Base-by-base conservation (phyloP, 768 basidiomycete genomes). In the Hericium coralloides region DNA sequence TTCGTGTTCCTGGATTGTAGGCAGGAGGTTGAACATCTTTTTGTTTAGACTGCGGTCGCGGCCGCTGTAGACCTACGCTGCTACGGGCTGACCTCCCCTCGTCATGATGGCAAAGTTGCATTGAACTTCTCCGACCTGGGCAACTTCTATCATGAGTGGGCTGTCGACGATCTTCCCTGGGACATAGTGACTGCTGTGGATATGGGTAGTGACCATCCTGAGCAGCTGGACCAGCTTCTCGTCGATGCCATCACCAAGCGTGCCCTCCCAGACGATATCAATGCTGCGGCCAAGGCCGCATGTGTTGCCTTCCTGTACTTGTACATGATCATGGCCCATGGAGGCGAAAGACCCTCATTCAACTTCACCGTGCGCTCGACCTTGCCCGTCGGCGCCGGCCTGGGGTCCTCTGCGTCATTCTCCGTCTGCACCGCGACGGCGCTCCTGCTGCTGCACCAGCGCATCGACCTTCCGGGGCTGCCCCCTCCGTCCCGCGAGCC, bases 341-440 rank as follows among this genome's bases (percentile, higher is more conserved):
- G 72, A 56, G 72, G 73, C 31, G 72, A 76, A 31, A 94, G 92
- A 56, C 87, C 86, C 10, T 78, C 85, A 0, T 82, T 93, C 69
- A 84, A 87, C 61, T 87, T 95, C 68, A 78, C 84, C 22, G 81
- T 86, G 39, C 91, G 95, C 49, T 86, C 92, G 37, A 90, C 92
- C 22, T 79, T 98, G 5, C 97, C 97, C 26, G 85, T 98, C 57
- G 89, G 92, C 8, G 97, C 97, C 15, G 97, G 97, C 49, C 85
- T 98, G 51, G 97, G 97, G 22, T 98, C 95, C 12, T 97, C 94
- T 20, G 97, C 97, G 7, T 92, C 97, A 22, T 98, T 87, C 74
- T 98, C 95, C 3, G 83, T 85, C 18, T 97, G 95, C 67, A 74
- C 87, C 48, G 84, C 93, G 10, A 85, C 90, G 1, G 76, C 90